Evolutionary conservation across 331 rosid species (phyloP).

Genomic region (Malus hybrid): DNA sequence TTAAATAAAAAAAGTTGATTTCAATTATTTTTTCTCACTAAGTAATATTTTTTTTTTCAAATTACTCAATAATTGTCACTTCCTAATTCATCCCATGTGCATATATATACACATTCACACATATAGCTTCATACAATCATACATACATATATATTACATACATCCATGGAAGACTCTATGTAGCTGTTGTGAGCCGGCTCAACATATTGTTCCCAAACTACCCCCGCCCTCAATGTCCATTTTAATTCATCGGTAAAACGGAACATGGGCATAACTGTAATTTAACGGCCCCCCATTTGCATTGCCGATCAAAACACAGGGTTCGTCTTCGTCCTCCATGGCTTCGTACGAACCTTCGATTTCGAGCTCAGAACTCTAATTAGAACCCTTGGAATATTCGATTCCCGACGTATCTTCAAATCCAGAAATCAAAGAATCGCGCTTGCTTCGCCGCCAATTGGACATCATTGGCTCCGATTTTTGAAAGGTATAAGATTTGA

Average conservation of each 20-base stretch:
- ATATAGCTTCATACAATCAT: neutral
- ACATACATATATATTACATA: neutral
- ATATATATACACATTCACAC: neutral
- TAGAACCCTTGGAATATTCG: conserved; percentile 16
- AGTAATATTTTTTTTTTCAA: neutral
- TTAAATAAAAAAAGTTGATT: neutral
- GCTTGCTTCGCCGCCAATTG: neutral
- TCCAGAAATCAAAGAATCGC: conserved; percentile 4
- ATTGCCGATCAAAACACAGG: conserved; percentile 76
- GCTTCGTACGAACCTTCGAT: conserved; percentile 64
- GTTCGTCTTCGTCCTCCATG: conserved; percentile 49
- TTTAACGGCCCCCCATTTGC: conserved; percentile 1
- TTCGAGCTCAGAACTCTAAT: conserved; percentile 43
- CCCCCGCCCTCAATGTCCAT: neutral
- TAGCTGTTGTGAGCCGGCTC: conserved; percentile 27
- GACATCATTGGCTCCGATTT: neutral
- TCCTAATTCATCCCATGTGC: neutral
- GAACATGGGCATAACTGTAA: conserved; percentile 42
- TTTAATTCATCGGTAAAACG: neutral
- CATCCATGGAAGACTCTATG: neutral
- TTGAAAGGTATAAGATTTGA: conserved; percentile 7
- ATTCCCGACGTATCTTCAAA: conserved; percentile 20
- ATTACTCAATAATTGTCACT: neutral
- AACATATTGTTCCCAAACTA: conserved; percentile 2
- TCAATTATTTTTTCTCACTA: neutral